Evolutionary conservation across 345 rosid genomes (phyloP), one percentile per base, ranked within the genome.

Genomic region (Isatis tinctoria): DNA sequence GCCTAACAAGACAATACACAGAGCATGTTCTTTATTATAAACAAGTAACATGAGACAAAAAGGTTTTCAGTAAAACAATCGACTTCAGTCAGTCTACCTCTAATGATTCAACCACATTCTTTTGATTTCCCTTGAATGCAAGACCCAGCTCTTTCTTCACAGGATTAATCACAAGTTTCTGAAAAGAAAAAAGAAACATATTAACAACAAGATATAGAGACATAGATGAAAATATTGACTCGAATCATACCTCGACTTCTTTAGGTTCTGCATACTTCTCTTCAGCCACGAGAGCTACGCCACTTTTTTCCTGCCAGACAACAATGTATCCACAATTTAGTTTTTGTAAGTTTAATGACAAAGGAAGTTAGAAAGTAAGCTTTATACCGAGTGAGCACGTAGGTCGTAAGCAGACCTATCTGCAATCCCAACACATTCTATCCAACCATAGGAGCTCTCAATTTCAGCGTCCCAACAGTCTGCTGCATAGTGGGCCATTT

Each of bases 381-480:
- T 69, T 65, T 81, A 69, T 82, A 94, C 97, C 11, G 93, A 75
- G 75, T 95, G 99, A 54, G 99, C 99, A 52, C 44, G 76, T 57
- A 95, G 59, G 84, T 95, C 99, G 65, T 82, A 92, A 1, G 97
- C 97, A 80, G 99, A 90, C 74, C 99, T 87, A 80, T 95, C 99
- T 65, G 99, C 99, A 77, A 92, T 90, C 40, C 99, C 97, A 61
- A 95, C 99, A 81, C 99, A 95, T 79, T 95, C 97, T 18, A 92
- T 85, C 99, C 99, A 95, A 26, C 98, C 97, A 77, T 94, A 92
- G 0, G 97, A 87, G 65, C 89, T 74, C 76, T 94, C 98, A 39
- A 94, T 94, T 83, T 94, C 98, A 37, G 98, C 98, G 82, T 94
- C 98, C 98, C 98, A 94, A 76, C 98, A 94, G 66, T 92, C 98